Base-by-base conservation (phyloP, 2,329 filamentous ascomycete species). In the Epichloe bromicola region DNA sequence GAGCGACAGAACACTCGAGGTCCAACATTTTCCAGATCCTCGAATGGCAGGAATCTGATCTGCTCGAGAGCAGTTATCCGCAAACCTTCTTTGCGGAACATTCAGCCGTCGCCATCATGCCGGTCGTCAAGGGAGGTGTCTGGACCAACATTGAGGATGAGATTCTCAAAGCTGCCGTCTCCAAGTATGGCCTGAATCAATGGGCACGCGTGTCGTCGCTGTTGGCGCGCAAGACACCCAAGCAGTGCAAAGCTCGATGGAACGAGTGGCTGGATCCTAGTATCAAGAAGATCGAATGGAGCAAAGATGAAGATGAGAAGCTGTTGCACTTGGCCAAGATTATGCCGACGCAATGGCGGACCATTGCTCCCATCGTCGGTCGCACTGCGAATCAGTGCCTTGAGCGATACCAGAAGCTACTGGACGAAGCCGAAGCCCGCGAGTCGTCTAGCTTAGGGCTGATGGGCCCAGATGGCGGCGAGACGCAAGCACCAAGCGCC, bases 211-310 rank as follows among this genome's bases (percentile, higher is more conserved):
- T 97, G 57, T 96, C 93, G 51, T 97, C 93, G 53, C 80, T 98
- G 57, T 83, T 98, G 58, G 91, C 91, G 65, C 88, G 94, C 63
- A 98, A 98, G 70, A 97, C 93, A 34, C 84, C 93, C 48, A 98
- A 98, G 73, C 93, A 98, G 73, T 98, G 93, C 81, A 98, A 98
- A 73, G 91, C 93, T 54, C 80, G 93, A 72, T 98, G 93, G 93
- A 83, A 85, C 66, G 91, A 98, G 78, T 98, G 93, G 91, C 80
- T 98, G 58, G 93, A 98, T 65, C 93, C 93, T 19, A 88, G 87
- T 65, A 97, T 98, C 73, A 87, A 91, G 64, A 98, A 98, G 75
- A 93, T 95, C 60, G 93, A 98, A 72, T 98, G 93, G 91, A 95
- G 88, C 65, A 87, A 93, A 64, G 93, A 98, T 69, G 93, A 98